phyloP scores from a whole-genome alignment of 768 basidiomycete genomes.

The Tylopilus plumbeoviolaceoides region DNA sequence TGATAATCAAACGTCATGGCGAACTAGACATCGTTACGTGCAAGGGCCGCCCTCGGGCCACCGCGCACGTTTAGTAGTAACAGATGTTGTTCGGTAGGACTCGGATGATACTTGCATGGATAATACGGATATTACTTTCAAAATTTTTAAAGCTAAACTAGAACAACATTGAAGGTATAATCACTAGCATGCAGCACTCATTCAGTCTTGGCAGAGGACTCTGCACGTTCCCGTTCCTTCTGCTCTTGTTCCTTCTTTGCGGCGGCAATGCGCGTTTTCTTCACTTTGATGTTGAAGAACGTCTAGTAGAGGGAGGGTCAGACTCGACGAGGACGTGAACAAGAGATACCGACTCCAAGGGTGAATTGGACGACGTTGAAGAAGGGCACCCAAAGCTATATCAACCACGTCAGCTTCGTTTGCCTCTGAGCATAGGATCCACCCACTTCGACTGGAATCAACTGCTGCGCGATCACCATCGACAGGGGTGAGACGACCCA shows the following conservation, averaged over 20 bases:
- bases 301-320: slow-evolving; percentile 40
- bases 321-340: background rate
- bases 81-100: slow-evolving; percentile 11
- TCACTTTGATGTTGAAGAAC: slow-evolving; percentile 69
- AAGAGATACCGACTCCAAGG: slow-evolving; percentile 54
- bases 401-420: slow-evolving; percentile 1
- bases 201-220: slow-evolving; percentile 18
- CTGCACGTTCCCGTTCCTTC: slow-evolving; percentile 31
- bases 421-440: background rate
- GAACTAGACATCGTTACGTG: slow-evolving; percentile 37
- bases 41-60: slow-evolving; percentile 33
- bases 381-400: slow-evolving; percentile 81
- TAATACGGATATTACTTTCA: slow-evolving; percentile 9
- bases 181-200: slow-evolving; percentile 11
- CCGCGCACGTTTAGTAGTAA: slow-evolving; percentile 34
- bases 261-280: slow-evolving; percentile 54
- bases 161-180: slow-evolving; percentile 13
- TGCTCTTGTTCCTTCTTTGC: slow-evolving; percentile 45
- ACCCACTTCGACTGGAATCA: slow-evolving; percentile 69
- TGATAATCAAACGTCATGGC: slow-evolving; percentile 25
- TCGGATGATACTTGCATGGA: background rate
- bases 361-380: slow-evolving; percentile 77
- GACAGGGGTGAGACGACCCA: slow-evolving; percentile 79
- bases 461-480: slow-evolving; percentile 72
- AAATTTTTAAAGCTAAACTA: background rate